Conservation (phyloP, 805 yeast species). For the Starmerella etchellsii region DNA sequence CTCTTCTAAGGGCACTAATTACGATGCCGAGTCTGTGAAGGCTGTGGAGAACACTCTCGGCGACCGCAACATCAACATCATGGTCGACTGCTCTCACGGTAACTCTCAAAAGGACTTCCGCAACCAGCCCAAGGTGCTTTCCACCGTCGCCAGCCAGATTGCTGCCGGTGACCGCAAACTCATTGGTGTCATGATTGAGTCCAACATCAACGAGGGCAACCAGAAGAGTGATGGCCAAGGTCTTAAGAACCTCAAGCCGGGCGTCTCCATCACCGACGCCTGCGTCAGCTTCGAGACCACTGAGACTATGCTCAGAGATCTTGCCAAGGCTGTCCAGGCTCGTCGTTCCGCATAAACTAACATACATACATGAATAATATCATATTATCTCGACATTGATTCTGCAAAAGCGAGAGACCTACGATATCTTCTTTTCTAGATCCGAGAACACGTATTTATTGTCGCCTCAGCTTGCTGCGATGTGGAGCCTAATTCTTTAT, state of each 20-base stretch:
- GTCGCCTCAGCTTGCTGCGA: no score
- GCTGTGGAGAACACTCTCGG: slow-evolving; percentile 59
- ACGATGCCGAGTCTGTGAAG: slow-evolving; percentile 64
- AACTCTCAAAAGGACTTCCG: slow-evolving; percentile 87
- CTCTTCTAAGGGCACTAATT: slow-evolving; percentile 88
- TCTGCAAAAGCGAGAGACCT: no score
- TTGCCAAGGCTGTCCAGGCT: slow-evolving; percentile 69
- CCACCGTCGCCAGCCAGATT: slow-evolving; percentile 69
- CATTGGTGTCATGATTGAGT: slow-evolving; percentile 93
- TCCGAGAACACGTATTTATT: no score
- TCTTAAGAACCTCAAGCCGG: slow-evolving; percentile 60
- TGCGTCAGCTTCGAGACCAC: slow-evolving; percentile 92
- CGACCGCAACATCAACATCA: slow-evolving; percentile 39
- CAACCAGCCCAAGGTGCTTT: slow-evolving; percentile 90
- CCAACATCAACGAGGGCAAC: slow-evolving; percentile 80
- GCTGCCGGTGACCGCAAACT: slow-evolving; percentile 65
- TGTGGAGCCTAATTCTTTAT: no score
- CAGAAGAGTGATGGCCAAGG: slow-evolving; percentile 57
- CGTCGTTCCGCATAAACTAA: no score
- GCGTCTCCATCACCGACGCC: slow-evolving; percentile 94
- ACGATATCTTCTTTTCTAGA: no score
- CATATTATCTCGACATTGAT: no score
- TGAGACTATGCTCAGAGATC: slow-evolving; percentile 58
- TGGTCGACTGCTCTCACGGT: slow-evolving; percentile 98
- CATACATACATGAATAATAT: no score